Evolutionary conservation across 257 asterid genomes (phyloP), one percentile per base, ranked within the genome.

Genomic region (Solanum tarapatanum): DNA sequence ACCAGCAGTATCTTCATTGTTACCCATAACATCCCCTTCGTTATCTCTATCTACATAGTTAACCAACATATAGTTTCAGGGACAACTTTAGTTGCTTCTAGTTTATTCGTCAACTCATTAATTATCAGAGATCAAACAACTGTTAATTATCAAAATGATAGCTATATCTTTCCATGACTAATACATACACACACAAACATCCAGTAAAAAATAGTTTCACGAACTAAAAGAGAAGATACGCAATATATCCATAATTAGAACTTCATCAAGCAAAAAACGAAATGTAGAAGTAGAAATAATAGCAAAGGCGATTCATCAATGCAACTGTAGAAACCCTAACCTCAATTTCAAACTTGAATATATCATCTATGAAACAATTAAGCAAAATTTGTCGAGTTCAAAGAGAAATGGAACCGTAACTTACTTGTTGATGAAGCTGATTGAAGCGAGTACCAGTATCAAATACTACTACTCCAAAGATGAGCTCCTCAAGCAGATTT

Each of bases 41-140:
- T 87, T 88, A 87, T 88, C 87, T 76, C 33, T 77, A 24, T 89
- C 91, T 58, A 87, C 94, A 60, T 23, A 60, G 13, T 60, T 60
- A 60, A 28, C 68, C n/a, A 60, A 60, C 68, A 60, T 55, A 41
- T 23, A 43, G 23, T 60, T 33, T 17, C 83, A 60, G 66, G 16
- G 83, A 88, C 75, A 28, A 26, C 43, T 72, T 73, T 41, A 77
- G 55, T 23, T 55, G 58, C 88, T 11, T 51, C 80, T 35, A 17
- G 90, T 68, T 86, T 86, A 33, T 17, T 84, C 10, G 2, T 37
- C 60, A 64, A 51, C 23, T 73, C 35, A 86, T 82, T 88, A 2
- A 28, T 16, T 43, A 48, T 88, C 41, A 75, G 24, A 41, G 64
- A 43, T 11, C 13, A 8, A 80, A 48, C 64, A n/a, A 16, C 62